Conservation (phyloP, 768 basidiomycete genomes). For the Hypholoma sublateritium region DNA sequence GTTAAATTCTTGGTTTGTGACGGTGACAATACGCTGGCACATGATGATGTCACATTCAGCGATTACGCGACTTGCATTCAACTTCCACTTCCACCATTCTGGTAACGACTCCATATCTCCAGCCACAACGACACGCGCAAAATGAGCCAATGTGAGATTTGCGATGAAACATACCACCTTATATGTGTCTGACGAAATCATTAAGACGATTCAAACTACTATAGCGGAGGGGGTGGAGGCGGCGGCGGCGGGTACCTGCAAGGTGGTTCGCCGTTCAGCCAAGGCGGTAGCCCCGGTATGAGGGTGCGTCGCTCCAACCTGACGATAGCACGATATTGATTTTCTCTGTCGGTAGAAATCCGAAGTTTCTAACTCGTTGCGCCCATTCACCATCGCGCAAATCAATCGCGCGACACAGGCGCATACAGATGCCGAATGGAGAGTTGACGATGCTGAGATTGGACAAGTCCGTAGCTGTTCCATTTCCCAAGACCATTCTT, state of each 20-base stretch:
- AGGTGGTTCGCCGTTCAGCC: constrained; percentile 59
- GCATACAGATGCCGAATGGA: constrained; percentile 88
- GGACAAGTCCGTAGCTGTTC: constrained; percentile 57
- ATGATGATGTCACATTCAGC: too few species aligned
- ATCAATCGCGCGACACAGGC: constrained; percentile 75
- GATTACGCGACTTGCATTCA: too few species aligned
- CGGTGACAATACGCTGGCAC: too few species aligned
- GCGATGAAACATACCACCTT: neutral
- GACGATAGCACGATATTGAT: neutral
- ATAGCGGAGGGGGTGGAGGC: constrained; percentile 41
- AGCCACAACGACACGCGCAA: constrained; percentile 13
- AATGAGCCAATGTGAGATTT: constrained; percentile 35
- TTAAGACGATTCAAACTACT: constrained; percentile 34
- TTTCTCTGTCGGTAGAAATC: constrained; percentile 24
- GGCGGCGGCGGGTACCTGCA: constrained; percentile 52
- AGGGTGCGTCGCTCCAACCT: constrained; percentile 30
- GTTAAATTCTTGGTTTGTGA: too few species aligned
- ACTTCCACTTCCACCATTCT: too few species aligned
- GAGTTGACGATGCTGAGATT: constrained; percentile 75
- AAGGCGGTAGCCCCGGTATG: constrained; percentile 57
- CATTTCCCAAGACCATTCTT: neutral
- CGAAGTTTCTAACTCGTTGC: constrained; percentile 38
- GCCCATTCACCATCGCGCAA: constrained; percentile 81
- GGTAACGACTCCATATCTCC: constrained; percentile 5
- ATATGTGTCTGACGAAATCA: neutral